Base-by-base conservation (phyloP, 2,329 filamentous ascomycete genomes). In the Microascus cirrosus region DNA sequence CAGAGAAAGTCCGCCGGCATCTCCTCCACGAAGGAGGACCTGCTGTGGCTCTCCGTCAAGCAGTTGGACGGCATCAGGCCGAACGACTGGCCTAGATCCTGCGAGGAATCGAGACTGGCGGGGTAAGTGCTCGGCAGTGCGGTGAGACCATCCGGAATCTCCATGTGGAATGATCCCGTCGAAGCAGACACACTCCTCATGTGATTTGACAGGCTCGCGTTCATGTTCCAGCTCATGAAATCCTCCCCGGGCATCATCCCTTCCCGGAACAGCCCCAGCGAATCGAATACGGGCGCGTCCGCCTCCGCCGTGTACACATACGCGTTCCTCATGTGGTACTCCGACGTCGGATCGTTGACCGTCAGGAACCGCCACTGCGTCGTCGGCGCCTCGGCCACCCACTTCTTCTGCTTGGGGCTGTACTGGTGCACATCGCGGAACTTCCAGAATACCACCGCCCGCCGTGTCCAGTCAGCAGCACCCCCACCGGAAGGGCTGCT, bases 371-470 rank as follows among this genome's bases (percentile, higher is more conserved):
- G 74, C 83, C 83, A 86, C 52, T 58, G 51, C 2, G 51, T 36
- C 18, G 60, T 61, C 6, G 61, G 56, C 25, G 61, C 58, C n/a
- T 60, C 61, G 51, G 60, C 61, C 15, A 60, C 56, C 55, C 55
- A 57, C 34, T 54, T 56, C 12, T 57, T 53, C 24, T 54, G 52
- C 24, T 55, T 59, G 34, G 56, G 53, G 35, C 53, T 59, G 35
- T 58, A 81, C 71, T 74, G 62, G 75, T 81, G 70, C 69, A 76
- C 73, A 12, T 72, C 73, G 66, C 73, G 74, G 67, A 86, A 86
- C 2, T 81, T 82, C 83, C 83, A 86, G 42, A 86, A 74, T 58
- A 86, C 74, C 59, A 85, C 77, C 36, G 75, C 77, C 55, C 82
- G 79, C n/a, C 81, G 77, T 11, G 73, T 77, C 79, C 81, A 85